Evolutionary conservation across 2,329 filamentous ascomycete genomes (phyloP).

Genomic region (Pezicula radicicola): DNA sequence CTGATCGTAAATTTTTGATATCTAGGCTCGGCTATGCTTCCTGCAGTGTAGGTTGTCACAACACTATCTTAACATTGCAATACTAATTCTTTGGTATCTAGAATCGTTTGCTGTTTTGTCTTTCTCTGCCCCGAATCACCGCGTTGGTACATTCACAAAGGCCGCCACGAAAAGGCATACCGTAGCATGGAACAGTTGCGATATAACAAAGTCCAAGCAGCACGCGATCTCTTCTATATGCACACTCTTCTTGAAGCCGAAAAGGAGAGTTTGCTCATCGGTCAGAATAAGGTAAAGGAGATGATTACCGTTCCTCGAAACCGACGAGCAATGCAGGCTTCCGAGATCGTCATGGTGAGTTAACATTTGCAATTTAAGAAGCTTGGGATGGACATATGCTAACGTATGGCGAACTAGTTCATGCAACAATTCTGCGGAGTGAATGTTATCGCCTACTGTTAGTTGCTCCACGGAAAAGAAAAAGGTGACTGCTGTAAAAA

Average conservation of each 20-base stretch:
- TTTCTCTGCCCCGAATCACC: conserved; percentile 43
- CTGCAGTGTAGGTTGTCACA: conserved; percentile 54
- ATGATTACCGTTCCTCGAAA: conserved; percentile 60
- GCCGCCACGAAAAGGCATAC: conserved; percentile 44
- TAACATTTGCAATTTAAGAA: conserved; percentile 44
- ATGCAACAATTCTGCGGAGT: conserved; percentile 40
- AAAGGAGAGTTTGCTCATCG: conserved; percentile 44
- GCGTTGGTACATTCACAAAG: conserved; percentile 48
- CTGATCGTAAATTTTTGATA: not conserved
- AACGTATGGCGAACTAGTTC: not conserved
- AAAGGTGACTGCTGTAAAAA: no score
- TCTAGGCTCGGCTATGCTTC: conserved; percentile 54
- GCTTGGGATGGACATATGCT: not conserved
- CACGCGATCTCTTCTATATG: conserved; percentile 54
- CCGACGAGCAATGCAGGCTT: conserved; percentile 57
- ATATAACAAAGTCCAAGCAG: conserved; percentile 49
- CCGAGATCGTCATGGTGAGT: conserved; percentile 65
- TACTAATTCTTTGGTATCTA: not conserved
- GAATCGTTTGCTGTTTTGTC: conserved; percentile 45
- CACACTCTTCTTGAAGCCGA: conserved; percentile 56
- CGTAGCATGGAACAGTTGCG: conserved; percentile 43
- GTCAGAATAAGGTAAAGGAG: conserved; percentile 50
- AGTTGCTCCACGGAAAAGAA: no score
- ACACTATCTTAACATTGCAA: conserved; percentile 35
- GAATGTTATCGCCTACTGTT: conserved; percentile 54